A percentile compares a stretch with the other conserved stretches of the same genome.
phyloP scores from a whole-genome alignment of 192 early-diverging fungal genomes.

The Chytriomyces confervae region DNA sequence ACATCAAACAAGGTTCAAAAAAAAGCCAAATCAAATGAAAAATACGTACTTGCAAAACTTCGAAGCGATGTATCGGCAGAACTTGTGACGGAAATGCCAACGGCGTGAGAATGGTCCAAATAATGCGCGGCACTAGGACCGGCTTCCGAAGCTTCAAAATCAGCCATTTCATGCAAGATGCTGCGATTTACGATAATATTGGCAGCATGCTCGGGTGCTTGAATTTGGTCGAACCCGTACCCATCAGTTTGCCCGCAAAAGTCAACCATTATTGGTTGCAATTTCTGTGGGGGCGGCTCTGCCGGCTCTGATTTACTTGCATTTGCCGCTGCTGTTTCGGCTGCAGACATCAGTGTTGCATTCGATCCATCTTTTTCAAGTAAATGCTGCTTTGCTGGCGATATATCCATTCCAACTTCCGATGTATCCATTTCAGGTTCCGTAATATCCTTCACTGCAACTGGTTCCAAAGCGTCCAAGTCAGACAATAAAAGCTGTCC shows the following conservation, averaged over 20 bases:
- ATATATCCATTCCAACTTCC: background rate
- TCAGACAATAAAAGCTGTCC: background rate
- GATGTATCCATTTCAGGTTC: background rate
- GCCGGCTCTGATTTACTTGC: background rate
- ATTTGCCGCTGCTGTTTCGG: background rate
- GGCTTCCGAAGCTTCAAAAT: background rate
- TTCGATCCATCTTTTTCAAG: background rate
- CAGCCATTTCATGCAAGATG: slow-evolving; percentile 15
- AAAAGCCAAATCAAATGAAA: background rate
- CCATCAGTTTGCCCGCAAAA: slow-evolving; percentile 20
- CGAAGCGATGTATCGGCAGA: slow-evolving; percentile 1
- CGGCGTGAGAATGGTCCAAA: background rate
- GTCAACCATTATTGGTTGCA: background rate
- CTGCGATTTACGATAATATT: background rate
- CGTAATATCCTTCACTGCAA: background rate
- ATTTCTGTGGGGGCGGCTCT: background rate
- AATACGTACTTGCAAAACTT: background rate
- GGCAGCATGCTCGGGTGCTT: too few species aligned
- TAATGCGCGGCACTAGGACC: background rate
- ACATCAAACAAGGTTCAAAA: background rate
- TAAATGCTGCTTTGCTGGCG: background rate
- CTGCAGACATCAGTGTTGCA: background rate
- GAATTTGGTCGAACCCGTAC: background rate
- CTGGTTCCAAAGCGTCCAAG: background rate
- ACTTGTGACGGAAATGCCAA: slow-evolving; percentile 6